Evolutionary conservation across 176 grass and related monocot genomes (phyloP), one percentile per base, ranked within the genome.

Genomic region (Rhynchospora breviuscula): DNA sequence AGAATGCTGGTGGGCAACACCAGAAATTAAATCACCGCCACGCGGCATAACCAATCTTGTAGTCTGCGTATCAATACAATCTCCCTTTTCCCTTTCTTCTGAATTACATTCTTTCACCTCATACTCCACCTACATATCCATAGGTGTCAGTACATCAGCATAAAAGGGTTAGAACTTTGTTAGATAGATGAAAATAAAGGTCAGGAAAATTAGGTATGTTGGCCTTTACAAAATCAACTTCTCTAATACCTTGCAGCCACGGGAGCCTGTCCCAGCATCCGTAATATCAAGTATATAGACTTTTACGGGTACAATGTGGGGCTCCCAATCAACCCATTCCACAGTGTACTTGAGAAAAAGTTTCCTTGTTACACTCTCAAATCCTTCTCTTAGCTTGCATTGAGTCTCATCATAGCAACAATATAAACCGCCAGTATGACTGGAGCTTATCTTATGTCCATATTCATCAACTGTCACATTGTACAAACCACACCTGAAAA

Each of bases 1-100:
- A 7, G 92, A 84, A 74, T 98, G 95, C 84, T 95, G 92, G 77
- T 98, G 95, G 1, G 92, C 89, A 0, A 90, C 91, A 67, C 92
- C 93, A 14, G 81, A 98, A 75, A 98, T 86, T 19, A 98, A 65
- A 66, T 93, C 85, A 63, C 95, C 95, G 10, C 92, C 95, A 71
- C 19, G 85, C 0, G 92, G 92, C 59, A 98, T 63, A 4, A 81
- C 86, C 10, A 91, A 65, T 81, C 73, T 90, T 18, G 88, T 22
- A 10, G 12, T 81, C 77, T 83, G 77, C 40, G 56, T 86, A 80
- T 98, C 86, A 2, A 87, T 63, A 29, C 95, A 95, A 3, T 87
- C 80, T 45, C 74, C 70, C 47, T 90, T 88, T 25, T 58, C 85
- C 23, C 83, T 63, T 54, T 88, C 68, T 85, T 88, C 81, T 2